Conservation (phyloP, 2,329 filamentous ascomycete genomes). For the Mycogone perniciosa region DNA sequence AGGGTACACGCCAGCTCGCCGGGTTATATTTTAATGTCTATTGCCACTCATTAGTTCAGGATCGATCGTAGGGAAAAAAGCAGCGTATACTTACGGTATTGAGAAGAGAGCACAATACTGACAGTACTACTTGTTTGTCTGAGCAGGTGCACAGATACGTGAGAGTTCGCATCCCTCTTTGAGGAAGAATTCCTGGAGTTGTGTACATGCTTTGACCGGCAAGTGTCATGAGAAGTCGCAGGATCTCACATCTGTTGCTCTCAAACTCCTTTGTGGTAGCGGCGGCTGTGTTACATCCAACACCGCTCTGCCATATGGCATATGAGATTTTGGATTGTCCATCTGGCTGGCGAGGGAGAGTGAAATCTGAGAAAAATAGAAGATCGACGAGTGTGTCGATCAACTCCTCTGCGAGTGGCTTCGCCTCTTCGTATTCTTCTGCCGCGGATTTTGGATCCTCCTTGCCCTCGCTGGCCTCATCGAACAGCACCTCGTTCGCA, state of each 20-base stretch:
- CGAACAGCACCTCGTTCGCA: slow-evolving; percentile 74
- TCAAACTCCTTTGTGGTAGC: slow-evolving; percentile 88
- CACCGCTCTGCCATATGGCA: slow-evolving; percentile 96
- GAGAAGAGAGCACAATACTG: slow-evolving; percentile 81
- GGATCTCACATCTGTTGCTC: slow-evolving; percentile 83
- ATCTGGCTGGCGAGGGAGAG: slow-evolving; percentile 65
- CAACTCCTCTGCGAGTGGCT: slow-evolving; percentile 85
- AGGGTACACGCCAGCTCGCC: slow-evolving; percentile 86
- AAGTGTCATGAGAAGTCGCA: slow-evolving; percentile 78
- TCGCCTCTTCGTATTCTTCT: slow-evolving; percentile 71
- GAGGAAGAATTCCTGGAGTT: slow-evolving; percentile 70
- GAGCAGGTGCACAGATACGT: slow-evolving; percentile 84
- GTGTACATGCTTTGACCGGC: slow-evolving; percentile 92
- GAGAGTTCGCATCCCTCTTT: slow-evolving; percentile 74
- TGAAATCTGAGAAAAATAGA: slow-evolving; percentile 87
- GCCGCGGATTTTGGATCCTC: slow-evolving; percentile 39
- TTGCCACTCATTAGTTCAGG: neutral
- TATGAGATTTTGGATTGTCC: slow-evolving; percentile 78
- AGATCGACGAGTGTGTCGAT: slow-evolving; percentile 85
- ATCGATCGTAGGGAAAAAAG: neutral
- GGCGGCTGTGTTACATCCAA: slow-evolving; percentile 86
- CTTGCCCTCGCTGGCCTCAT: slow-evolving; percentile 59
- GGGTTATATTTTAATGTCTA: slow-evolving; percentile 94
- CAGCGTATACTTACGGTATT: slow-evolving; percentile 64
- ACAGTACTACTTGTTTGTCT: slow-evolving; percentile 88